Evolutionary conservation across 1,284 basidiomycete species (phyloP).

Genomic region (Fomitopsis palustris): DNA sequence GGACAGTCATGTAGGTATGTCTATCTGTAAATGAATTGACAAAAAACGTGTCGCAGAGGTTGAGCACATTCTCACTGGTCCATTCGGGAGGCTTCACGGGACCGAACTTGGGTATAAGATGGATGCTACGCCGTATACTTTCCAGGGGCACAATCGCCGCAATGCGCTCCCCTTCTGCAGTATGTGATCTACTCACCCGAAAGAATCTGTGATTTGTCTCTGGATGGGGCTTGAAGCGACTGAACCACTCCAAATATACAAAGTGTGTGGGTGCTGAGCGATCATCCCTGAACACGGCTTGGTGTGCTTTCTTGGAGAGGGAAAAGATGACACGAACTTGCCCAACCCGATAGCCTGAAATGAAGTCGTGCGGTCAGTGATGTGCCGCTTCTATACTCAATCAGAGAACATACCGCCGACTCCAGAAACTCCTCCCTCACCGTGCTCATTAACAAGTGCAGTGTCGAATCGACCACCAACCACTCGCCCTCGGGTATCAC

Average conservation of each 20-base stretch:
- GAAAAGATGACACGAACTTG: slow-evolving; percentile 17
- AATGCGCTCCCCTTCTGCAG: slow-evolving; percentile 11
- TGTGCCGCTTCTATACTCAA: no score
- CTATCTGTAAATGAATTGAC: slow-evolving; percentile 28
- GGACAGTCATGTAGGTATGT: slow-evolving; percentile 18
- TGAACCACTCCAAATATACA: slow-evolving; percentile 27
- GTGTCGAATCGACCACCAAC: slow-evolving; percentile 17
- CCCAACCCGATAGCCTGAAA: slow-evolving; percentile 14
- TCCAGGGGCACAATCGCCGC: slow-evolving; percentile 24
- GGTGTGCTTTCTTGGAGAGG: not conserved
- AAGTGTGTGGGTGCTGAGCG: not conserved
- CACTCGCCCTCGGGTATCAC: not conserved
- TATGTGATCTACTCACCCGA: slow-evolving; percentile 15
- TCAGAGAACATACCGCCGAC: slow-evolving; percentile 4
- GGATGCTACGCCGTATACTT: slow-evolving; percentile 24
- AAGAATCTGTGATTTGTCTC: slow-evolving; percentile 4
- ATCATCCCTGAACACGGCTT: slow-evolving; percentile 9
- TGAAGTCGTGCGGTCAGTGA: not conserved
- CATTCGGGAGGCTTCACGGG: slow-evolving; percentile 21
- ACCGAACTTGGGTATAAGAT: slow-evolving; percentile 23
- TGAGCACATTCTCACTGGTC: slow-evolving; percentile 32
- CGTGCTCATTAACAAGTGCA: slow-evolving; percentile 10
- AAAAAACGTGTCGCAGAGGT: slow-evolving; percentile 26
- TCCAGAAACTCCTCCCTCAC: not conserved
- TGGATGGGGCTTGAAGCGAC: slow-evolving; percentile 27